phyloP scores from a whole-genome alignment of 2,329 filamentous ascomycete species.

The Clonostachys rhizophaga region DNA sequence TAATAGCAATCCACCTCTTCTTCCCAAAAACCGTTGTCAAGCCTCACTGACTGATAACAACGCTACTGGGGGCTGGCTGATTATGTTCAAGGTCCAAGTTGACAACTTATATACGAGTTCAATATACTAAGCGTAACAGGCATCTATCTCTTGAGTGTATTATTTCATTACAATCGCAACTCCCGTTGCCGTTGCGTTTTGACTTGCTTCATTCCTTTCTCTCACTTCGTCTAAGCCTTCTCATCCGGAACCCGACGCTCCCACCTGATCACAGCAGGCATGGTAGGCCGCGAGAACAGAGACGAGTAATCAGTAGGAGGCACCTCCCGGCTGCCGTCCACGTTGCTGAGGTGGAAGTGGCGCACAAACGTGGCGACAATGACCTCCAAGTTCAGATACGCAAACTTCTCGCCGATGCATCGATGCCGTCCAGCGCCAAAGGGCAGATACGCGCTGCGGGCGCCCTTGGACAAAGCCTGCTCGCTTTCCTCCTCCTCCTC shows the following conservation, averaged over 20 bases:
- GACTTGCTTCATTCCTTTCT: constrained; percentile 17
- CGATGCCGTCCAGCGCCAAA: constrained; percentile 71
- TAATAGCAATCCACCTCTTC: too few species aligned
- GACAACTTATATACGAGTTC: too few species aligned
- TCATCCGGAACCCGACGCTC: constrained; percentile 8
- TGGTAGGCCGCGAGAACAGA: constrained; percentile 27
- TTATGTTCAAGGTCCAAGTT: too few species aligned
- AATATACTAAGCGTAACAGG: too few species aligned
- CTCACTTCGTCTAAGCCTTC: constrained; percentile 8
- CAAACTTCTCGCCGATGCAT: constrained; percentile 74
- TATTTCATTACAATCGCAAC: too few species aligned
- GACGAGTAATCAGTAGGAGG: constrained; percentile 62
- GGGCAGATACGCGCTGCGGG: constrained; percentile 47
- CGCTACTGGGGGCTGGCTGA: too few species aligned
- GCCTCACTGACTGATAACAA: too few species aligned
- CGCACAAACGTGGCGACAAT: constrained; percentile 61
- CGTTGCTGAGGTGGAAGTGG: constrained; percentile 53
- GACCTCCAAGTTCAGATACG: constrained; percentile 63
- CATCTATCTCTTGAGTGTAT: too few species aligned
- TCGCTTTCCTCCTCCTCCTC: constrained; percentile 14
- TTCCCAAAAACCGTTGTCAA: too few species aligned
- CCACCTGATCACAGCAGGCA: constrained; percentile 26
- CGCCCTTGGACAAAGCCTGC: constrained; percentile 20
- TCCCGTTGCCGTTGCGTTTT: not conserved
- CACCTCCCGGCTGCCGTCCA: constrained; percentile 49